Conservation (phyloP, 805 yeast genomes). For the Brettanomyces nanus region DNA sequence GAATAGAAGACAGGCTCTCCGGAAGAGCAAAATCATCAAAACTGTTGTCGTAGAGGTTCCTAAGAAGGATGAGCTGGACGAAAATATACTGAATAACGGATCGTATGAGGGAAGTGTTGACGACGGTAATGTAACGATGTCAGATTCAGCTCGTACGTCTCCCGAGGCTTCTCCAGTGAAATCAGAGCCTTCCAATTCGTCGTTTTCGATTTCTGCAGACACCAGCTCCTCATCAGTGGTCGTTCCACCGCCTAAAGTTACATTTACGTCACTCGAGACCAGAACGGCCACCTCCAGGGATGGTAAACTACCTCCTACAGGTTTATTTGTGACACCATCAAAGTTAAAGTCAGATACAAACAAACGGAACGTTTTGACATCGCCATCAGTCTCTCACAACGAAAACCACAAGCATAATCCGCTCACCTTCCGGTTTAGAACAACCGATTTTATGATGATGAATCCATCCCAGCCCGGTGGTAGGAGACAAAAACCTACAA, state of each 20-base stretch:
- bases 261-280: too few species aligned
- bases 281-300: neutral
- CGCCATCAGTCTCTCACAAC: neutral
- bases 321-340: constrained; percentile 18
- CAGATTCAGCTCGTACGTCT: constrained; percentile 2
- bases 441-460: constrained; percentile 25
- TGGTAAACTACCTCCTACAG: constrained; percentile 16
- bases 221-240: neutral
- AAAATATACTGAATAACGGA: constrained; percentile 10
- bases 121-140: constrained; percentile 1
- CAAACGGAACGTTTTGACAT: neutral
- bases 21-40: constrained; percentile 34
- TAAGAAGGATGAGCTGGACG: constrained; percentile 18
- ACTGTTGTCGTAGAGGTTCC: constrained; percentile 24
- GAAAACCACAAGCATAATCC: neutral
- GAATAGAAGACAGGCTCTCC: constrained; percentile 79
- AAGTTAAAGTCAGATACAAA: constrained; percentile 1
- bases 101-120: neutral
- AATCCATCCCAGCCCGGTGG: constrained; percentile 20
- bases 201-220: neutral
- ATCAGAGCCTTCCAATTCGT: neutral
- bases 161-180: constrained; percentile 5
- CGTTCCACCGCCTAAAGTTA: neutral
- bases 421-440: constrained; percentile 28
- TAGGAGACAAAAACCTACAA: constrained; percentile 25